These are phyloP conservation scores for Cutaneotrichosporon cyanovorans DNA, from an alignment of 1,284 basidiomycete species.

Conservation along the genomic window DNA sequence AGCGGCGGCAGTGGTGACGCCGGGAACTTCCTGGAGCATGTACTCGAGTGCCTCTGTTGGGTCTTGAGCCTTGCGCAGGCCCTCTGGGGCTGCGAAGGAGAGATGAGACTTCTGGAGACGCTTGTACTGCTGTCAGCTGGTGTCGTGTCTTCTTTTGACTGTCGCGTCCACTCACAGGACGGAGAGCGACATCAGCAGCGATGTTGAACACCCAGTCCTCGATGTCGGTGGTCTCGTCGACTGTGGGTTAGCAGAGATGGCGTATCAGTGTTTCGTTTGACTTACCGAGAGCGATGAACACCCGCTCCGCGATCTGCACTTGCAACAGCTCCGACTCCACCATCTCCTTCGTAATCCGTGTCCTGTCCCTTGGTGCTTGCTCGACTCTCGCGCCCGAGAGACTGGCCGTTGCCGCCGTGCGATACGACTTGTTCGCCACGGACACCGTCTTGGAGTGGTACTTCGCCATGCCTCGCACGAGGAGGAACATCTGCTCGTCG, in stretches of 20 bases:
- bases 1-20: conserved; percentile 39
- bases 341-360: conserved; percentile 25
- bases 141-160: too few species aligned
- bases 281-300: conserved; percentile 40
- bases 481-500: conserved; percentile 33
- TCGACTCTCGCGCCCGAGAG: conserved; percentile 7
- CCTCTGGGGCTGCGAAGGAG: conserved; percentile 36
- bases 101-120: conserved; percentile 43
- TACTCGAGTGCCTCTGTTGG: conserved; percentile 32
- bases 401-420: conserved; percentile 30
- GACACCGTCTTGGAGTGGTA: conserved; percentile 34
- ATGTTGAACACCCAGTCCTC: conserved; percentile 45
- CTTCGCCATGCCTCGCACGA: conserved; percentile 41
- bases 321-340: conserved; percentile 39
- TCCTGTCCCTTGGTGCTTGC: background rate
- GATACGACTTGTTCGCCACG: conserved; percentile 28
- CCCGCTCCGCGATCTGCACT: conserved; percentile 33
- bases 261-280: conserved; percentile 1
- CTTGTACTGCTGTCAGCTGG: conserved; percentile 27
- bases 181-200: conserved; percentile 40
- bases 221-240: conserved; percentile 43
- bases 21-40: conserved; percentile 44
- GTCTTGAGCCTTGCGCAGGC: conserved; percentile 16
- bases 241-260: too few species aligned
- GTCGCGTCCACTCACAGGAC: conserved; percentile 37